Percentiles rank a stretch among this genome's conserved stretches.
Conservation (phyloP, 208 protist genomes). For the Kentomonas sorsogonicus region DNA sequence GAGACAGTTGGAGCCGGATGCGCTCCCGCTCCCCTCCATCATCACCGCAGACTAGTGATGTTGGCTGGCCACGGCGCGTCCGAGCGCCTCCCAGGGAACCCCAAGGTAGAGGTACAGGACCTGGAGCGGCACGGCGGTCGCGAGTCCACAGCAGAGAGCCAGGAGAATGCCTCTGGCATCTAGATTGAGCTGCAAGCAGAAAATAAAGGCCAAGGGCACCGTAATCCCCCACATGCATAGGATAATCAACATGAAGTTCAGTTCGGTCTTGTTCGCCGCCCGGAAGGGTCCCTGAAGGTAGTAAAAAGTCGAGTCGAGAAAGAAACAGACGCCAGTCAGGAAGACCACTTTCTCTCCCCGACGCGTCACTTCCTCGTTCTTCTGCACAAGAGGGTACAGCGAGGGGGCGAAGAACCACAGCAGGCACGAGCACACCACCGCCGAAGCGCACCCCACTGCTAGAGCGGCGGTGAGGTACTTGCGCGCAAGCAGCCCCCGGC, state of each 20-base stretch:
- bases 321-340: constrained; percentile 13
- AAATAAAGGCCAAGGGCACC: constrained; percentile 17
- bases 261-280: constrained; percentile 17
- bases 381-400: constrained; percentile 17
- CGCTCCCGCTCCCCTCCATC: no score
- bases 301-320: constrained; percentile 27
- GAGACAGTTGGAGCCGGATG: no score
- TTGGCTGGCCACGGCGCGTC: no score
- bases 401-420: background rate
- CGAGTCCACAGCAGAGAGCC: constrained; percentile 9
- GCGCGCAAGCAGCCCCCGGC: constrained; percentile 18
- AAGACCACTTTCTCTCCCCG: constrained; percentile 8
- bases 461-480: constrained; percentile 17
- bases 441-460: background rate
- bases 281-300: constrained; percentile 24
- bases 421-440: background rate
- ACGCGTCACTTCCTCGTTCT: constrained; percentile 16
- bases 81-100: constrained; percentile 7
- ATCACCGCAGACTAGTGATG: no score
- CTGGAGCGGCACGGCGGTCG: constrained; percentile 7
- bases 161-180: constrained; percentile 13
- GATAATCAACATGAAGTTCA: constrained; percentile 10
- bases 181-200: constrained; percentile 8
- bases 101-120: constrained; percentile 9
- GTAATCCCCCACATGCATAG: constrained; percentile 24